Percentiles rank a stretch among this genome's conserved stretches.
Conservation (phyloP, 306 rosid species). For the Glycine soja region DNA sequence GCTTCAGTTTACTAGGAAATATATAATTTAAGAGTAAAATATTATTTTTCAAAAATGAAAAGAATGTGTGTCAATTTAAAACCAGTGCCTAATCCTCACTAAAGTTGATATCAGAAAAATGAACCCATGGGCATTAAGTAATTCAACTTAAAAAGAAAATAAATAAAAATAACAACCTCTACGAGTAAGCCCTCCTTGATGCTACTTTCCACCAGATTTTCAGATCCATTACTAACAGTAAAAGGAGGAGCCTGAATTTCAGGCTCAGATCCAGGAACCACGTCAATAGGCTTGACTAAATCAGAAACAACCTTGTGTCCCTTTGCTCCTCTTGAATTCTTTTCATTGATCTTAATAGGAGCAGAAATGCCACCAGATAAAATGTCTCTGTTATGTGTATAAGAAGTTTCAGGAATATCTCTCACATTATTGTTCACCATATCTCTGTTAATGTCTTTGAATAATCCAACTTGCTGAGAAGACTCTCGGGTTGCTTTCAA, state of each 20-base stretch:
- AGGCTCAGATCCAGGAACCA: constrained; percentile 65
- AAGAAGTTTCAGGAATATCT: constrained; percentile 57
- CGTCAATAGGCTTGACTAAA: constrained; percentile 59
- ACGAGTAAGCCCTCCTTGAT: constrained; percentile 90
- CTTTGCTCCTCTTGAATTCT: constrained; percentile 58
- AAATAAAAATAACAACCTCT: constrained; percentile 65
- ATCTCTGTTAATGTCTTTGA: constrained; percentile 54
- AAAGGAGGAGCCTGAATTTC: constrained; percentile 49
- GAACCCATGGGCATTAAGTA: constrained; percentile 12
- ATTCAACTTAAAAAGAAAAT: constrained; percentile 25
- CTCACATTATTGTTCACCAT: constrained; percentile 45
- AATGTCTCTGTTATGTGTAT: constrained; percentile 51
- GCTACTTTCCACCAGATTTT: constrained; percentile 55
- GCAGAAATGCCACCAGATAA: constrained; percentile 53
- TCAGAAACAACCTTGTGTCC: constrained; percentile 71
- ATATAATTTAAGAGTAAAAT: constrained; percentile 10
- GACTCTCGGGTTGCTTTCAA: constrained; percentile 64
- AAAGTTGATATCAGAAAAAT: neutral
- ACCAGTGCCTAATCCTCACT: neutral
- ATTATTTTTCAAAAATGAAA: constrained; percentile 4
- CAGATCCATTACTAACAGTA: constrained; percentile 50
- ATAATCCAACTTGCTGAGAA: constrained; percentile 58
- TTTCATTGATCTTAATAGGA: constrained; percentile 51
- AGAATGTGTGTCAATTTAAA: constrained; percentile 29
- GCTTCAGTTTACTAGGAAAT: constrained; percentile 39